phyloP scores from a whole-genome alignment of 2,329 filamentous ascomycete genomes.

The Didymosphaeria variabile region DNA sequence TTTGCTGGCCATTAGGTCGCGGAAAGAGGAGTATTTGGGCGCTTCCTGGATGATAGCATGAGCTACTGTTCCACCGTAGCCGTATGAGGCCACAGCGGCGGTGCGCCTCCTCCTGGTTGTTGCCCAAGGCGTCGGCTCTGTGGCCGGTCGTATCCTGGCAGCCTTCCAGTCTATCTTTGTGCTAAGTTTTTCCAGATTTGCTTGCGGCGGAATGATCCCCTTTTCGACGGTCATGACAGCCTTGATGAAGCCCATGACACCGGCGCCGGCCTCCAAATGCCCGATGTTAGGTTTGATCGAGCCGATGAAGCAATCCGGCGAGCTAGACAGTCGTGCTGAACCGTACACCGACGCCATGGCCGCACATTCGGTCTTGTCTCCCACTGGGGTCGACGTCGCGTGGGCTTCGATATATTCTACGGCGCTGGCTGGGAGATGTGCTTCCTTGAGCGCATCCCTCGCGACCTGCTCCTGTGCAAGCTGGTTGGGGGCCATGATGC shows the following conservation, averaged over 20 bases:
- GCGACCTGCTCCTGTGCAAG: constrained; percentile 42
- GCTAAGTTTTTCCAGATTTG: constrained; percentile 36
- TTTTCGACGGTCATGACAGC: constrained; percentile 49
- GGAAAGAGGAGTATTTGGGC: not conserved
- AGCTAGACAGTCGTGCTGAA: not conserved
- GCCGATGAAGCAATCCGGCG: constrained; percentile 13
- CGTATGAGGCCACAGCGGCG: not conserved
- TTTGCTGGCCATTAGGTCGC: not conserved
- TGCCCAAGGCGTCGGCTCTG: constrained; percentile 20
- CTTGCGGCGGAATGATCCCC: constrained; percentile 31
- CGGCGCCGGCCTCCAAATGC: constrained; percentile 50
- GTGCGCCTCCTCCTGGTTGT: constrained; percentile 9
- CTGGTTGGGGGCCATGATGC: constrained; percentile 49
- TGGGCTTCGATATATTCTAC: constrained; percentile 2
- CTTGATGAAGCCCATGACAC: constrained; percentile 46
- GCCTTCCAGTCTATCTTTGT: constrained; percentile 32
- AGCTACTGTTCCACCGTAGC: constrained; percentile 4
- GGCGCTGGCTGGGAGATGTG: not conserved
- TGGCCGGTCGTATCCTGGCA: constrained; percentile 22
- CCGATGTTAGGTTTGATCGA: constrained; percentile 49
- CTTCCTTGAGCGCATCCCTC: not conserved
- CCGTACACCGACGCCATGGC: constrained; percentile 9
- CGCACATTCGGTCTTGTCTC: constrained; percentile 20
- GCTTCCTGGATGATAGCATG: constrained; percentile 1
- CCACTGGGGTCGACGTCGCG: not conserved